Evolutionary conservation across 371 early-diverging fungal species (phyloP), one percentile per base, ranked within the genome.

Genomic region (Actinomortierella wolfii): DNA sequence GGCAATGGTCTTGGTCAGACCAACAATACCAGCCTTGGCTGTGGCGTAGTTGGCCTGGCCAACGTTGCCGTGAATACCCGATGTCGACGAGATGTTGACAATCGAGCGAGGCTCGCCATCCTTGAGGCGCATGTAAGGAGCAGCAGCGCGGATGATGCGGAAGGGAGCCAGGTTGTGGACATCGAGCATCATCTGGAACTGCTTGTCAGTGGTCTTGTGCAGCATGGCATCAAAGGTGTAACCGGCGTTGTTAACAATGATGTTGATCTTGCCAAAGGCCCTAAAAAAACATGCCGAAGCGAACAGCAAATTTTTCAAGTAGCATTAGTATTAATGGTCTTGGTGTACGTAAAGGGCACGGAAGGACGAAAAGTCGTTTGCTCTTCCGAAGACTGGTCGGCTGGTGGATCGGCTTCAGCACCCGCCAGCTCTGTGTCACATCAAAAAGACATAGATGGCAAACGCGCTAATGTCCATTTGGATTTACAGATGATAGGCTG

Each of bases 201-300:
- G 88, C 75, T 86, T 86, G 57, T 87, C 88, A 24, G 81, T 82
- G 50, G 83, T 86, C 80, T 86, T 86, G 79, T 88, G 88, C 52
- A 87, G 51, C 88, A 88, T 88, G 58, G 81, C 88, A 49, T 88
- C 88, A 57, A 73, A 86, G 51, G 88, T 88, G 71, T 81, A 88
- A 59, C 88, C 88, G 23, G 88, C 88, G 54, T 88, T 88, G 85
- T 88, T 88, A 69, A 88, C 83, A 49, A 88, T 84, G 59, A 85
- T 85, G 77, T 88, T 88, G 76, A 88, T 74, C 76, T 87, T 87
- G 61, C 87, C 88, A 40, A 83, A 88, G 14, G 80, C 77, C 74
- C 80, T 83, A 49, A 21, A n/a, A 18, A 40, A 49, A n/a, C n/a
- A n/a, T n/a, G n/a, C n/a, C n/a, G n/a, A n/a, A n/a, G n/a, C n/a